Evolutionary conservation across 1,139 yeast species (phyloP), one percentile per base, ranked within the genome.

Genomic region (Blastobotrys proliferans): DNA sequence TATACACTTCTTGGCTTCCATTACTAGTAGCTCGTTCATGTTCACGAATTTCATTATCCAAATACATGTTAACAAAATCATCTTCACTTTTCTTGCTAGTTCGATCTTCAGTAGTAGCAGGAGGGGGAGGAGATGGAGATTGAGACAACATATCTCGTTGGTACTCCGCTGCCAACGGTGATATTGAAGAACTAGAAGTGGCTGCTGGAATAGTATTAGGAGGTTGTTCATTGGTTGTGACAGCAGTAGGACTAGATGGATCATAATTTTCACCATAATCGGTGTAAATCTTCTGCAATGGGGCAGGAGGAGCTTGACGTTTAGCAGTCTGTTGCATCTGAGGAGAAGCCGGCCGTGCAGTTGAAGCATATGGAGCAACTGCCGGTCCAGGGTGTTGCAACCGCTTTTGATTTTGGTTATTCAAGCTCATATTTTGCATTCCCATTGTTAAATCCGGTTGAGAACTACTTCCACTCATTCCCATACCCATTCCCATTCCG

Each of bases 181-280:
- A 53, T n/a, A n/a, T n/a, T n/a, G n/a, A n/a, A n/a, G n/a, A n/a
- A n/a, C n/a, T n/a, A n/a, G n/a, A n/a, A n/a, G n/a, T n/a, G n/a
- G n/a, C 33, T 4, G 58, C 57, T 8, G 58, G 58, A 27, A 53
- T 55, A 45, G 54, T 55, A 40, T 54, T 55, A n/a, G n/a, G n/a
- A n/a, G n/a, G n/a, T n/a, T n/a, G n/a, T n/a, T n/a, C n/a, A n/a
- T n/a, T n/a, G n/a, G n/a, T n/a, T n/a, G 52, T 43, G 21, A 45
- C 46, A 4, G 51, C 51, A 6, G 56, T 49, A 26, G 53, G 54
- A 38, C 52, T 49, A n/a, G 47, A 41, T 11, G 47, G 45, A 10
- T 42, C 36, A 14, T 38, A 33, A 21, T 41, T 22, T 14, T 41
- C 33, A 6, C 38, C 39, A 26, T 35, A 35, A 17, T 27, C 39